phyloP scores from a whole-genome alignment of 176 grass and related monocot genomes.

The Miscanthus lutarioriparius region DNA sequence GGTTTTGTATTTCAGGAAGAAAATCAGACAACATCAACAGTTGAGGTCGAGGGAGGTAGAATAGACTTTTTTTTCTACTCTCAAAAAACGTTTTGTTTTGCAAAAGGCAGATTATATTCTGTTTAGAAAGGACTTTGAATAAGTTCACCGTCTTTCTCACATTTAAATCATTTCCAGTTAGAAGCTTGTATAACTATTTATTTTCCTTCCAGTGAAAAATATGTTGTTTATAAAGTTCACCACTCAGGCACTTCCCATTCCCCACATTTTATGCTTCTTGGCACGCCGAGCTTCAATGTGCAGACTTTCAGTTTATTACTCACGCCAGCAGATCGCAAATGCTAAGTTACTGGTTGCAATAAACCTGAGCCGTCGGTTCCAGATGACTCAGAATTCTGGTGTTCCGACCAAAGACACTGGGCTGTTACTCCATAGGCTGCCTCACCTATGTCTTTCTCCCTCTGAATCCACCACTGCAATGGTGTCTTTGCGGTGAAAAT shows the following conservation, averaged over 20 bases:
- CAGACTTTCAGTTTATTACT: neutral
- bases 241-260: too few relatives aligned
- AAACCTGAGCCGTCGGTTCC: neutral
- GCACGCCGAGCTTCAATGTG: neutral
- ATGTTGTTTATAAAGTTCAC: neutral
- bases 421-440: neutral
- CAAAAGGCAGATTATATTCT: too few relatives aligned
- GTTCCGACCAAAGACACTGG: neutral
- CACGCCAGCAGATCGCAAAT: neutral
- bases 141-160: too few relatives aligned
- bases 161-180: too few relatives aligned
- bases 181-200: too few relatives aligned
- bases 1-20: neutral
- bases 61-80: too few relatives aligned
- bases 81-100: too few relatives aligned
- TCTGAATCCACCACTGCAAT: neutral
- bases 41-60: too few relatives aligned
- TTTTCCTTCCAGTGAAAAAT: too few relatives aligned
- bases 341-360: neutral
- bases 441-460: neutral
- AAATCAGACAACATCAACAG: too few relatives aligned
- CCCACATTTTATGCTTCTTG: neutral
- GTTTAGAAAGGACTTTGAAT: too few relatives aligned
- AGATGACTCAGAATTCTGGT: neutral
- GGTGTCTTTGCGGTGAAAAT: neutral